Evolutionary conservation across 306 rosid species (phyloP).

Genomic region (Cicer chorassanicum): DNA sequence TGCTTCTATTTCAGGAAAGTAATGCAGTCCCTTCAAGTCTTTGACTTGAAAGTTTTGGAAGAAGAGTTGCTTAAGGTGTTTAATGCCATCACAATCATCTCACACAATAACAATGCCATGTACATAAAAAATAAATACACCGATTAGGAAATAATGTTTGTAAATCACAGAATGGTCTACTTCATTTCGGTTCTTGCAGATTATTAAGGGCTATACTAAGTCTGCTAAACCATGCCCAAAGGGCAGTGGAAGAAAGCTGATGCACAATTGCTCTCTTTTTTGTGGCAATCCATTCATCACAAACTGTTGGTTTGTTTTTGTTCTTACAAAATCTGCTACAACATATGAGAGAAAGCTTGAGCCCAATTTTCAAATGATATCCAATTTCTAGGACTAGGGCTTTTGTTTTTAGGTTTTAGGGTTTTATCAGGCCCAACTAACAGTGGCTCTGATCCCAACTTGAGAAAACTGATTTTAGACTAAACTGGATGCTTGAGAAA

Average conservation of each 20-base stretch:
- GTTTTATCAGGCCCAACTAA: not conserved
- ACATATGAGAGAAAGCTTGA: not conserved
- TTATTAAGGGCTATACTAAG: not conserved
- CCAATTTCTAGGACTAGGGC: not conserved
- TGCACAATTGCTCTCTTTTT: too few species aligned
- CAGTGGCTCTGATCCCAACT: not conserved
- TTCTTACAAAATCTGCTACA: not conserved
- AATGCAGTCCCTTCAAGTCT: not conserved
- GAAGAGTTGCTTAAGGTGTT: not conserved
- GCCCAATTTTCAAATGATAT: not conserved
- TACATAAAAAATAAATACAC: not conserved
- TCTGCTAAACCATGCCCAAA: not conserved
- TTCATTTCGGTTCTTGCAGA: not conserved
- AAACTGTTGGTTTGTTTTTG: not conserved
- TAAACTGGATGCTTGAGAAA: not conserved
- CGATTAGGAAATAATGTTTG: not conserved
- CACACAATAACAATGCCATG: not conserved
- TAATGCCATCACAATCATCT: not conserved
- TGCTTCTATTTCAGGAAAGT: not conserved
- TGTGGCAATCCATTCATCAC: too few species aligned
- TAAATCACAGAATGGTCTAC: not conserved
- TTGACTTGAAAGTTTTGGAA: not conserved
- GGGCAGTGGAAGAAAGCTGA: not conserved
- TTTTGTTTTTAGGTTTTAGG: not conserved
- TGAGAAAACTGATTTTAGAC: conserved; percentile 1